Percentiles rank a stretch among this genome's conserved stretches.
These are phyloP conservation scores for Dovyalis caffra DNA, from an alignment of 345 rosid genomes.

Conservation along the genomic window DNA sequence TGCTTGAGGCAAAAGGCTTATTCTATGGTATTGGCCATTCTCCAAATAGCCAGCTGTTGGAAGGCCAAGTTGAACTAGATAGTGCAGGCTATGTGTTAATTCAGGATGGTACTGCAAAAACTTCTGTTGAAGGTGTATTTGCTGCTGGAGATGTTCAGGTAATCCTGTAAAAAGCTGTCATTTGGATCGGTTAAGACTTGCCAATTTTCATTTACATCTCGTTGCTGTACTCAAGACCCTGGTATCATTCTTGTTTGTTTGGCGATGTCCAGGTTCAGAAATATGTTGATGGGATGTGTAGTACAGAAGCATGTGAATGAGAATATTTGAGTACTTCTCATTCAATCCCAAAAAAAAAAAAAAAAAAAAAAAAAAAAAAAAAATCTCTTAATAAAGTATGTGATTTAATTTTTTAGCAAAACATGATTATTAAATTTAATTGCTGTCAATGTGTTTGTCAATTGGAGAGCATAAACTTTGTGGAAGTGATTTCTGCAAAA, in stretches of 20 bases:
- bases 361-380: too few relatives aligned
- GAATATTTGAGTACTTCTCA: background rate
- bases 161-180: slow-evolving; percentile 14
- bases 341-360: background rate
- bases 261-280: background rate
- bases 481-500: background rate
- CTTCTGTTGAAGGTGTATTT: slow-evolving; percentile 89
- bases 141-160: slow-evolving; percentile 99
- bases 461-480: background rate
- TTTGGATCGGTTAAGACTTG: background rate
- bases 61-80: slow-evolving; percentile 94
- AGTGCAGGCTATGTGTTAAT: slow-evolving; percentile 76
- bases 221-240: too few relatives aligned
- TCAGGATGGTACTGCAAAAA: slow-evolving; percentile 70
- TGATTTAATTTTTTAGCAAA: background rate
- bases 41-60: slow-evolving; percentile 81
- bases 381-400: too few relatives aligned
- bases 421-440: background rate
- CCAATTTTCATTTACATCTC: background rate
- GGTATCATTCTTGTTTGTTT: too few relatives aligned
- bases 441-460: background rate
- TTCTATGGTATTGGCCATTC: slow-evolving; percentile 98
- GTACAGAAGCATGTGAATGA: background rate
- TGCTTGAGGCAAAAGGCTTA: slow-evolving; percentile 91
- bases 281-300: background rate